Percentiles rank a stretch among this genome's conserved stretches.
Conservation (phyloP, 768 basidiomycete species). For the Ramaria rubella region DNA sequence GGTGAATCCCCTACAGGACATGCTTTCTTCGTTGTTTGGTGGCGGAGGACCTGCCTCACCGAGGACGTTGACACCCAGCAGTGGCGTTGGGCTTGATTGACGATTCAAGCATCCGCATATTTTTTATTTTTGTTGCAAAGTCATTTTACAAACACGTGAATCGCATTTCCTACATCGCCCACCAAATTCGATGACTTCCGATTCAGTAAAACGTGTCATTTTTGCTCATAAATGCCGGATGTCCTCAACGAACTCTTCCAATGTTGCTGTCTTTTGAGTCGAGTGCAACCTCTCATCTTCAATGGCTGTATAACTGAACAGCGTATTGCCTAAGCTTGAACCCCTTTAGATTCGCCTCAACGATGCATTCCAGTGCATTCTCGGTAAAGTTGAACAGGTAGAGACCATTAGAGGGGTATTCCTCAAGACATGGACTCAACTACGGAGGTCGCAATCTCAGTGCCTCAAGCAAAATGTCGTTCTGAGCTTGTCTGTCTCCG, state of each 20-base stretch:
- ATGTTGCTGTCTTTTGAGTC: not conserved
- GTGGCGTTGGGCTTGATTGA: slow-evolving; percentile 2
- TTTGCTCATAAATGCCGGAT: no score
- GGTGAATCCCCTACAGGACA: slow-evolving; percentile 79
- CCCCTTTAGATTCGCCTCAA: not conserved
- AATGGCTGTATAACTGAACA: not conserved
- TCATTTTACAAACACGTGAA: not conserved
- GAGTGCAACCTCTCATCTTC: not conserved
- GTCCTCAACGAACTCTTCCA: not conserved
- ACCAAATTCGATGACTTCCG: not conserved
- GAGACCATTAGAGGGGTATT: not conserved
- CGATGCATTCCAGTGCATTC: not conserved
- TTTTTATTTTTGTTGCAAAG: not conserved
- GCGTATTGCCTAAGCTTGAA: not conserved
- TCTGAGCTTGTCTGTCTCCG: no score
- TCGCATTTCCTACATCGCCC: not conserved
- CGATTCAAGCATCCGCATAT: not conserved
- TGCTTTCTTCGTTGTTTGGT: slow-evolving; percentile 85
- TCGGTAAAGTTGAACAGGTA: not conserved
- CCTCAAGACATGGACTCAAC: not conserved
- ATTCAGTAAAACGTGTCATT: not conserved
- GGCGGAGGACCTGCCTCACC: slow-evolving; percentile 30
- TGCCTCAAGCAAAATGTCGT: no score
- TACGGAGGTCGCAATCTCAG: no score
- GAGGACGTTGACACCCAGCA: not conserved